Evolutionary conservation across 1,284 basidiomycete genomes (phyloP), one percentile per base, ranked within the genome.

Genomic region (Ganoderma leucocontextum): DNA sequence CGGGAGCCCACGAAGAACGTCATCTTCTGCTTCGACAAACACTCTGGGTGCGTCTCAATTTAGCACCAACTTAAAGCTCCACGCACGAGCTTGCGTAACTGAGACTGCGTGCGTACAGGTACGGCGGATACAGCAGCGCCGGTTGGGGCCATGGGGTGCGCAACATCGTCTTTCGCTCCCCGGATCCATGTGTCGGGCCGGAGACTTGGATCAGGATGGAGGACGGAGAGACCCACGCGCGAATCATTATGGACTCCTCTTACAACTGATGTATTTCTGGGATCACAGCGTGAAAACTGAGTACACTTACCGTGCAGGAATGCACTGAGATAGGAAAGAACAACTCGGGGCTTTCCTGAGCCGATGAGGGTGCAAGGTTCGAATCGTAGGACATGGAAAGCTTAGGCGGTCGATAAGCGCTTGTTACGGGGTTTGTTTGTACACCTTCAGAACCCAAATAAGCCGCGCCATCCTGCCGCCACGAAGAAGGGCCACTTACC

Each of bases 1-100:
- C 85, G 89, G 38, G 90, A 91, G 72, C 84, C 84, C 0, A 83
- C 81, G 1, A 87, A 88, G 72, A 78, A 86, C 47, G 84, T 90
- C 13, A 86, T 91, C 0, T 91, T 91, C 78, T 92, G 91, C 75
- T 92, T 92, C 71, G 82, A 85, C 73, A 92, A 92, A 75, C 91
- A 92, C 75, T 89, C 89, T 2, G 90, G 90, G 89, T 91, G 71
- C 58, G 19, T 63, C 38, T 66, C 29, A 7, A n/a, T 13, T 41
- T 25, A 25, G 22, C 3, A 25, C 22, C 2, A 29, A 29, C 29
- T 29, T 29, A 42, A 22, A 12, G 47, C 42, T 63, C 9, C 64
- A 38, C 55, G 35, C 9, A 17, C 29, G 13, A 17, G 36, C 22
- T n/a, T 19, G 36, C 6, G 9, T 4, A 29, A 9, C 29, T 63